Evolutionary conservation across 495 filamentous ascomycete species (phyloP), one percentile per base, ranked within the genome.

Genomic region (Talaromyces thailandensis): DNA sequence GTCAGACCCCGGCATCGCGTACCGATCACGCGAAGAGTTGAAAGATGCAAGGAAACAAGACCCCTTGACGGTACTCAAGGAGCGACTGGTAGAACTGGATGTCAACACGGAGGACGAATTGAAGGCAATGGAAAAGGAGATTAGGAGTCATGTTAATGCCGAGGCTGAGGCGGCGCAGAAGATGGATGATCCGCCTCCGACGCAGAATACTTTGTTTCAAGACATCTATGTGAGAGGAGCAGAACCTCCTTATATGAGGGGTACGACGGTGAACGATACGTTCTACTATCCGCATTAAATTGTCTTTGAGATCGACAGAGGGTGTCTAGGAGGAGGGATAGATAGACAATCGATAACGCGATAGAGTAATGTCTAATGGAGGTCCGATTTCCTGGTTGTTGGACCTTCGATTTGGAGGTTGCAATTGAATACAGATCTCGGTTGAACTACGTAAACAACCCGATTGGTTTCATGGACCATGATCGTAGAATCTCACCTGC

Each of bases 1-100:
- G 60, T 62, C 60, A n/a, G 60, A 62, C 50, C 60, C 45, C 24
- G 50, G 45, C 25, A 45, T 59, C 4, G 57, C 57, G 25, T 59
- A 59, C 24, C 57, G 57, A 37, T 14, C 57, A 25, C 60, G 43
- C 7, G 60, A 55, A 32, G 60, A 55, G 31, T 21, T 62, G 4
- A 43, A 62, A 32, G 60, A 62, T 7, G 50, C 50, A 7, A 23
- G 60, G 29, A 62, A 55, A 28, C 43, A 62, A 31, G 60, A 62
- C 26, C 50, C 60, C n/a, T 14, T 55, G 23, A 37, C 60, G 4
- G 31, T 53, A 43, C 45, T 55, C 21, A 62, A 37, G 6, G 9
- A 62, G 45, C 40, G 23, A 37, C 6, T 62, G 60, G 2, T 55
- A 12, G 60, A 62, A 26, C 6, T 62, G 45, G 23, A 52, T 3